Base-by-base conservation (phyloP, 2,329 filamentous ascomycete genomes). In the Trichoderma pleuroti region DNA sequence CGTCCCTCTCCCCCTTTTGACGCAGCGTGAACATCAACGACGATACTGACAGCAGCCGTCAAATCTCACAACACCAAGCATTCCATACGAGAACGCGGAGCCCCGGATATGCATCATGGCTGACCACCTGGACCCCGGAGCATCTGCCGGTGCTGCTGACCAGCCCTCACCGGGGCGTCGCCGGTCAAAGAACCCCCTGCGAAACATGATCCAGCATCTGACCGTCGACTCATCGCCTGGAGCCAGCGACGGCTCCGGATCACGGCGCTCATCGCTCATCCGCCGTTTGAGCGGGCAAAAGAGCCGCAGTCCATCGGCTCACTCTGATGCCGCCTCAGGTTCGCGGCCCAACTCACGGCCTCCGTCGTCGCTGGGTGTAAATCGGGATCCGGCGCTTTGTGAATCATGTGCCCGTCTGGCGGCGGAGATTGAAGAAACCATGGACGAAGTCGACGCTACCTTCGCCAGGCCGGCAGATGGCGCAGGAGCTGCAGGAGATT, bases 191-290 rank as follows among this genome's bases (percentile, higher is more conserved):
- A 80, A 80, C 71, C 78, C 78, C 64, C 74, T 81, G 60, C 77
- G 75, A 64, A 80, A 77, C 70, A 80, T 81, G 78, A 80, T 81
- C 76, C 78, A 80, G 72, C 79, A 81, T 70, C 78, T 81, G 61
- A 80, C 79, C 36, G 79, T 81, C 63, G 79, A 81, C 34, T 68
- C 68, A 5, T 42, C 71, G 3, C 72, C 76, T 9, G 74, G 77
- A 8, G 74, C 76, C 39, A 73, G 77, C 34, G 75, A 79, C 24
- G 75, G 76, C 9, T 74, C 75, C 30, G 73, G 75, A 21, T 74
- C 77, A 2, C 74, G 77, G n/a, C 76, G 77, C 56, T 72, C 73
- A 12, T 80, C 78, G 10, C 74, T 81, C 64, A 81, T 81, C n/a
- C 78, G 79, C 34, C 76, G 79, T 11, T 73, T 81, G 46, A 81